Base-by-base conservation (phyloP, 306 rosid genomes). In the Astragalus membranaceus region DNA sequence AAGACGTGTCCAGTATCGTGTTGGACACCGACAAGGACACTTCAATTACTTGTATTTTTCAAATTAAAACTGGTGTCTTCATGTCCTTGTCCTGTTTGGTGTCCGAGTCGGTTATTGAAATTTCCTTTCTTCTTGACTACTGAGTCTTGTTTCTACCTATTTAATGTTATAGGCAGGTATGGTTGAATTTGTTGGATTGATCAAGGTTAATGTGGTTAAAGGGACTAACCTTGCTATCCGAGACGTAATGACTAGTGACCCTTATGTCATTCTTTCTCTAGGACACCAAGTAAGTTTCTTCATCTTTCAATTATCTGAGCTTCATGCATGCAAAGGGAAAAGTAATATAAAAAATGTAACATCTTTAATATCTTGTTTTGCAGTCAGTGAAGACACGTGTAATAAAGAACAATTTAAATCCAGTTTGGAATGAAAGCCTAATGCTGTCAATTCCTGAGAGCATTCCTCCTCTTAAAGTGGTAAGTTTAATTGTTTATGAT, bases 301-400 rank as follows among this genome's bases (percentile, higher is more conserved):
- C 69, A n/a, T 29, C 67, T 42, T 44, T 66, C 1, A 50, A 43
- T 41, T 82, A 52, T 26, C 49, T 74, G 23, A 8, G 6, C 15
- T 39, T 7, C 33, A 61, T 42, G 8, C 5, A 41, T 61, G n/a
- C 32, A 16, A 9, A 60, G 49, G 50, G 56, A 35, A 78, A 73
- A 59, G 47, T 55, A 36, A 59, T 1, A 17, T 71, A 55, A 33
- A 72, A 14, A 23, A 48, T 69, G 26, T 50, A 16, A 61, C 5
- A 51, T 9, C 5, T 70, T 44, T 10, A 12, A 63, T 72, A 30
- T 71, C 0, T 74, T 7, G 56, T 79, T 16, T 78, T 83, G 79
- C 84, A 91, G 97, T 91, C 99, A 0, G 88, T 91, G 79, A 95
- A 87, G 85, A 95, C 99, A 0, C 88, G 92, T 4, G 99, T 95